Percentiles rank a stretch among this genome's conserved stretches.
Evolutionary conservation across 768 basidiomycete species (phyloP).

Genomic region (Psilocybe cubensis): DNA sequence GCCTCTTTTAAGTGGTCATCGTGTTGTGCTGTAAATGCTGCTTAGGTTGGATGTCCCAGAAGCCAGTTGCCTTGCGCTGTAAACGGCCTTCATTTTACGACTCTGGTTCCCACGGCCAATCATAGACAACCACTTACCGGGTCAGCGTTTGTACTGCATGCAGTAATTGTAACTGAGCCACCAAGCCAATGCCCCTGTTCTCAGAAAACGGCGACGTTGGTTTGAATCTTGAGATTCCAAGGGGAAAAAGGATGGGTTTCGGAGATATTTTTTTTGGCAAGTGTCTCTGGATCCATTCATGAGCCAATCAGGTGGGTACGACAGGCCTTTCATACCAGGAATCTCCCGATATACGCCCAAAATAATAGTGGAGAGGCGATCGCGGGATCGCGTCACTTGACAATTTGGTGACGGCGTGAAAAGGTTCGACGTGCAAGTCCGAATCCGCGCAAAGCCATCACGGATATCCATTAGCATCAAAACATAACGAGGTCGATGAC

Average conservation of each 20-base stretch:
- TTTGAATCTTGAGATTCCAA: constrained; percentile 5
- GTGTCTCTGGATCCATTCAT: no score
- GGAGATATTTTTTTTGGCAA: no score
- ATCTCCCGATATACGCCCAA: constrained; percentile 13
- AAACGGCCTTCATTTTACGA: constrained; percentile 27
- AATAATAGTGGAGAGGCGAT: constrained; percentile 12
- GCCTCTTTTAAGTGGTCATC: constrained; percentile 13
- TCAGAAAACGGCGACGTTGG: constrained; percentile 11
- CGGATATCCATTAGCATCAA: constrained; percentile 4
- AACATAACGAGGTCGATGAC: constrained; percentile 3
- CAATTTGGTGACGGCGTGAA: constrained; percentile 6
- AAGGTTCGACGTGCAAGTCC: constrained; percentile 7
- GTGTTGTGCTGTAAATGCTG: constrained; percentile 5
- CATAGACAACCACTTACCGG: constrained; percentile 15
- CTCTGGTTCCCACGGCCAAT: constrained; percentile 21
- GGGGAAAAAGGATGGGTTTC: background rate
- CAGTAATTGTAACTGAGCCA: background rate
- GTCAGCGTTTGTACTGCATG: background rate
- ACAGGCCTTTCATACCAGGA: constrained; percentile 7
- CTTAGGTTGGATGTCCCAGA: constrained; percentile 10
- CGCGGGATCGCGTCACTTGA: constrained; percentile 16
- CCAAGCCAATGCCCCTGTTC: background rate
- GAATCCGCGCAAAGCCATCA: constrained; percentile 1
- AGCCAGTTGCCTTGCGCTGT: constrained; percentile 21
- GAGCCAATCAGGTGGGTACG: constrained; percentile 23